phyloP scores from a whole-genome alignment of 2,329 filamentous ascomycete species.

The Trichoderma atrobrunneum region DNA sequence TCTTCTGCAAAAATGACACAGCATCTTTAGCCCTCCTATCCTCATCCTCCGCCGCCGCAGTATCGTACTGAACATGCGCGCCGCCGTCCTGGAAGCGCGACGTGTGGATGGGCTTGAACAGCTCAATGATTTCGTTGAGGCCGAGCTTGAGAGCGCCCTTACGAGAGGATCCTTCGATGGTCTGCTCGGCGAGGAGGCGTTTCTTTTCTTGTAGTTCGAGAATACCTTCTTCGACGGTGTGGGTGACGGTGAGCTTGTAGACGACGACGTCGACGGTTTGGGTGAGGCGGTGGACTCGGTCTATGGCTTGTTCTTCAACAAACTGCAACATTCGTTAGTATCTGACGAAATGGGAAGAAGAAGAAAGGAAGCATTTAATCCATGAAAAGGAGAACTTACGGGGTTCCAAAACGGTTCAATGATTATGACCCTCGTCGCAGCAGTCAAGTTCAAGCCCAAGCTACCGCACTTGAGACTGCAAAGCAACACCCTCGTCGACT shows the following conservation, averaged over 20 bases:
- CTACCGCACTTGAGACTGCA: conserved; percentile 94
- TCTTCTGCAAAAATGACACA: conserved; percentile 26
- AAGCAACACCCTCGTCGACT: conserved; percentile 74
- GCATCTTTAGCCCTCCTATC: conserved; percentile 26
- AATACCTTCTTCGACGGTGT: conserved; percentile 90
- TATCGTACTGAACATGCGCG: background rate
- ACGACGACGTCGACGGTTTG: conserved; percentile 93
- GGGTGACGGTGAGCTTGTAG: conserved; percentile 85
- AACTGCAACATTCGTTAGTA: conserved; percentile 53
- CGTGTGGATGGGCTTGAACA: conserved; percentile 68
- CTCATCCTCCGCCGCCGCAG: conserved; percentile 19
- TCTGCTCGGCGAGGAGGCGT: conserved; percentile 82
- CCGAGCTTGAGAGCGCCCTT: conserved; percentile 77
- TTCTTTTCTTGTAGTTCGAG: conserved; percentile 94
- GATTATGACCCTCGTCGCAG: conserved; percentile 88
- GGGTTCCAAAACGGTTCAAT: conserved; percentile 99
- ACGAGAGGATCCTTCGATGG: conserved; percentile 78
- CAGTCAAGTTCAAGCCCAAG: conserved; percentile 89
- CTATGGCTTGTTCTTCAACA: conserved; percentile 97
- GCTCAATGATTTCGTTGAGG: conserved; percentile 86
- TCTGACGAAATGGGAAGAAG: background rate
- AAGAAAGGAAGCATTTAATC: background rate
- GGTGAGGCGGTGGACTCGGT: conserved; percentile 96
- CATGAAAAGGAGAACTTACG: conserved; percentile 43
- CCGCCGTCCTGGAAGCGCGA: background rate